Evolutionary conservation across 2,329 filamentous ascomycete species (phyloP).

Genomic region (Aspergillus eucalypticola): DNA sequence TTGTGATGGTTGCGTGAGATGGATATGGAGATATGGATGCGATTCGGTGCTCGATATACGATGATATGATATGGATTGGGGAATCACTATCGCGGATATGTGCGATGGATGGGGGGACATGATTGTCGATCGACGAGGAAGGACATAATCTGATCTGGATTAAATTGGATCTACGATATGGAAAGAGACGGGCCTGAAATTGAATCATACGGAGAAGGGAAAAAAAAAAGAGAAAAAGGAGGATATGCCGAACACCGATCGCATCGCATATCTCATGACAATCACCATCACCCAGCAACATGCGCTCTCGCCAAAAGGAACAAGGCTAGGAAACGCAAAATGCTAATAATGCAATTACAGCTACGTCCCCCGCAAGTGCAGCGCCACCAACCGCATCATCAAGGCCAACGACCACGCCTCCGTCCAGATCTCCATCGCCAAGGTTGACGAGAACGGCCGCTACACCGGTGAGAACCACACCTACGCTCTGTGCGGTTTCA

Average conservation of each 20-base stretch:
- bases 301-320: neutral
- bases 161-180: no score
- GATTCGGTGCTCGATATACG: neutral
- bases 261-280: neutral
- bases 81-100: no score
- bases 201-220: neutral
- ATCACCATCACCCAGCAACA: no score
- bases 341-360: conserved; percentile 48
- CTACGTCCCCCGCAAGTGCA: conserved; percentile 99
- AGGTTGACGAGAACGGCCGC: conserved; percentile 98
- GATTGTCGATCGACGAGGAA: no score
- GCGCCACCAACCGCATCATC: conserved; percentile 99
- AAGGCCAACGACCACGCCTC: conserved; percentile 99
- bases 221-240: neutral
- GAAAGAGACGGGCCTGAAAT: neutral
- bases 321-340: conserved; percentile 4
- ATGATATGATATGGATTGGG: no score
- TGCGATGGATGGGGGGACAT: no score
- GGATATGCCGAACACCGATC: conserved; percentile 3
- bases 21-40: neutral
- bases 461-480: conserved; percentile 96
- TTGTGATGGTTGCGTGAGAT: no score
- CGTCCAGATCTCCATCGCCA: conserved; percentile 94
- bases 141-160: no score
- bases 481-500: conserved; percentile 96